phyloP scores from a whole-genome alignment of 345 rosid genomes.

The Salix koriyanagi region DNA sequence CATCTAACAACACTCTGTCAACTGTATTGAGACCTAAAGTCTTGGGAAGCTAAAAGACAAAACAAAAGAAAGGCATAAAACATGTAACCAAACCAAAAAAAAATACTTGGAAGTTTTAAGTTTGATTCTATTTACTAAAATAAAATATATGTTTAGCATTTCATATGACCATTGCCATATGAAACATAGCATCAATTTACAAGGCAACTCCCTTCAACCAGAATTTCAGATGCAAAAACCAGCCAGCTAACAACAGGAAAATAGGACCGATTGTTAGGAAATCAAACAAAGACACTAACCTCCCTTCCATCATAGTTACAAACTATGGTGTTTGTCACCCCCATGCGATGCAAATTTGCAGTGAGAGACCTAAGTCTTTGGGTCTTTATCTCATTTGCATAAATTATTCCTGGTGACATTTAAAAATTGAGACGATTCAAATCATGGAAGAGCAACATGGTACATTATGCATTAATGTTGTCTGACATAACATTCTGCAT shows the following conservation, averaged over 20 bases:
- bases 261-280: background rate
- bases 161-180: too few species aligned
- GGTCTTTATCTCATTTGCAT: conserved; percentile 87
- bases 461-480: background rate
- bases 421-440: conserved; percentile 7
- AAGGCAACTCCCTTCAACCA: too few species aligned
- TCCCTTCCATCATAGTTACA: conserved; percentile 96
- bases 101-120: too few species aligned
- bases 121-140: too few species aligned
- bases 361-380: conserved; percentile 81
- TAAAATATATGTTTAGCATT: too few species aligned
- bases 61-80: background rate
- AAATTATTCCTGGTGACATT: conserved; percentile 59
- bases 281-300: conserved; percentile 43
- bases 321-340: conserved; percentile 84
- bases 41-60: conserved; percentile 52
- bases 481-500: too few species aligned
- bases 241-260: background rate
- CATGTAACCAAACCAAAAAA: background rate
- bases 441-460: background rate
- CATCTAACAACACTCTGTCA: conserved; percentile 89
- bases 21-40: conserved; percentile 68
- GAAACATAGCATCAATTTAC: too few species aligned
- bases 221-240: too few species aligned
- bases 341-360: conserved; percentile 93